Evolutionary conservation across 345 rosid species (phyloP).

Genomic region (Eutrema heterophyllum): DNA sequence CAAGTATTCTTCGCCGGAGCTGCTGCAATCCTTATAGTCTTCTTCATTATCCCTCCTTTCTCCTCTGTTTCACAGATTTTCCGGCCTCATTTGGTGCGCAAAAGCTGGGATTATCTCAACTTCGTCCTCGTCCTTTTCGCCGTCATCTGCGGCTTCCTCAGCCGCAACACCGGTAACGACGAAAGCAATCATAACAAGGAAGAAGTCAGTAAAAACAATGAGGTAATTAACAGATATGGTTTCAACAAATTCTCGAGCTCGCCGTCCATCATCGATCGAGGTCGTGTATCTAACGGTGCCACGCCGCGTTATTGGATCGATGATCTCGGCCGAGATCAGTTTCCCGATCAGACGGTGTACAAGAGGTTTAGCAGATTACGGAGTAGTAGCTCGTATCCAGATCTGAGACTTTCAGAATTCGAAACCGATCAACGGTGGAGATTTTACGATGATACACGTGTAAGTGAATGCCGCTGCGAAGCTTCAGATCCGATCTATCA

Average conservation of each 20-base stretch:
- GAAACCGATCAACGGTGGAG: constrained; percentile 50
- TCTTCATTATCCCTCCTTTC: constrained; percentile 49
- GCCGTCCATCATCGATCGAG: constrained; percentile 25
- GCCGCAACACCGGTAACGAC: constrained; percentile 34
- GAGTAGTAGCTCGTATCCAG: constrained; percentile 75
- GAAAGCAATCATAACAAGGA: constrained; percentile 19
- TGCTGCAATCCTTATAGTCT: constrained; percentile 38
- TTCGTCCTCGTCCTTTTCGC: constrained; percentile 74
- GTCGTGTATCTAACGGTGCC: constrained; percentile 24
- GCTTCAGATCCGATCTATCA: constrained; percentile 24
- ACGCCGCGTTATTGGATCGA: constrained; percentile 47
- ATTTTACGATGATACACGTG: constrained; percentile 66
- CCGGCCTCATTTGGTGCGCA: constrained; percentile 58
- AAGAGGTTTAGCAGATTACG: constrained; percentile 41
- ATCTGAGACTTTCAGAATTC: constrained; percentile 48
- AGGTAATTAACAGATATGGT: neutral
- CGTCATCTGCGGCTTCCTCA: constrained; percentile 63
- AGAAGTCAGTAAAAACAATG: neutral
- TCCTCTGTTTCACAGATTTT: constrained; percentile 53
- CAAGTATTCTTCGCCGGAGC: constrained; percentile 42
- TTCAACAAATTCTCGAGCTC: constrained; percentile 29
- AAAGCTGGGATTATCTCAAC: constrained; percentile 73
- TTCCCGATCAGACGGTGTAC: constrained; percentile 37
- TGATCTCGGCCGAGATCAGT: constrained; percentile 20
- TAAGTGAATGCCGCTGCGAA: constrained; percentile 35